Base-by-base conservation (phyloP, 106 monocot genomes). In the Dendrobium nobile region DNA sequence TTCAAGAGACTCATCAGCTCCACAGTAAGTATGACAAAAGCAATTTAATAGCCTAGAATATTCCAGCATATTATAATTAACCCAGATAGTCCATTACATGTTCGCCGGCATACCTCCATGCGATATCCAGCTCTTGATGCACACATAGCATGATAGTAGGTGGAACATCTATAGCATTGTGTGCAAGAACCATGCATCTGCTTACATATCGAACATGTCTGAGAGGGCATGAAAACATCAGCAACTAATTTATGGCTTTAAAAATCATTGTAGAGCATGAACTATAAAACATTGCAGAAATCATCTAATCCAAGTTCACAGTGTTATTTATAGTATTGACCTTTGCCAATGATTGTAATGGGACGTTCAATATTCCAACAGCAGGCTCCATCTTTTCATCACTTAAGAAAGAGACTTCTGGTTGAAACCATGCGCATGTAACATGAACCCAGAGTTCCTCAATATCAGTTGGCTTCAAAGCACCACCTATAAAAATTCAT, bases 351-450 rank as follows among this genome's bases (percentile, higher is more conserved):
- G 87, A 91, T 55, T 90, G 89, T 48, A 87, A 75, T 77, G 93
- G 83, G 55, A 99, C 89, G 73, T 81, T 93, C 73, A 93, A 85
- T 87, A 95, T 88, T 56, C 91, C 95, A 42, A 86, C 79, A 76
- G 99, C 99, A 87, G 99, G 99, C 78, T 99, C 99, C 99, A 99
- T 99, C 55, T 72, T 84, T 76, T 93, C 86, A 43, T 88, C 95
- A 81, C 90, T 91, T 22, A 80, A 79, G 75, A 99, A 99, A 80
- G 95, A 86, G 7, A 99, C 95, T 85, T 90, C 87, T 48, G 95
- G 95, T 82, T 89, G 95, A 84, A 95, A 99, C 99, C 99, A 99
- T 27, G 95, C 95, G 83, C 99, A 99, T 55, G 95, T 95, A 54
- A 99, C 91, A 87, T 99, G 99, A 80, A 93, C 91, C 99, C 99